phyloP scores from a whole-genome alignment of 1,284 basidiomycete genomes.

The Golubevia sp. region DNA sequence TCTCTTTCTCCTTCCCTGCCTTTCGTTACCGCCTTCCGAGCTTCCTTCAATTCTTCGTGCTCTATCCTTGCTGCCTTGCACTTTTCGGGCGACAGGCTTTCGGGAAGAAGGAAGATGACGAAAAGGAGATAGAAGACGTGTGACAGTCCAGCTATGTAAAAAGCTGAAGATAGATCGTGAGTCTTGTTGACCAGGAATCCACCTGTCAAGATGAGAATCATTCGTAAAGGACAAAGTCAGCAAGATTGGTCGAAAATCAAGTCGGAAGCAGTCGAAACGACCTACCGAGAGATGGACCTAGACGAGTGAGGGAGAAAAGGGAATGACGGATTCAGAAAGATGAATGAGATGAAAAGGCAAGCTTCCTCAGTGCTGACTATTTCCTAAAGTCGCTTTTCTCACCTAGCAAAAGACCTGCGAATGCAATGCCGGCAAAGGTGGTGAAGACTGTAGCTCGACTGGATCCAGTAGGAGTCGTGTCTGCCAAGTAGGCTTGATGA shows the following conservation, averaged over 20 bases:
- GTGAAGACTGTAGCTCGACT: constrained; percentile 47
- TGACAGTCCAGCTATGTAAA: constrained; percentile 34
- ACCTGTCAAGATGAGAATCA: too few relatives aligned
- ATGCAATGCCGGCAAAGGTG: constrained; percentile 42
- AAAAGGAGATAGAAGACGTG: constrained; percentile 39
- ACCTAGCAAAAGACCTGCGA: constrained; percentile 24
- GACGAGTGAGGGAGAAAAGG: too few relatives aligned
- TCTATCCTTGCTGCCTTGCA: constrained; percentile 12
- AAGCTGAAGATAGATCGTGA: constrained; percentile 28
- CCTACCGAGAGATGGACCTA: too few relatives aligned
- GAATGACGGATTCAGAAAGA: too few relatives aligned
- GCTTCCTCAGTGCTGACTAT: too few relatives aligned
- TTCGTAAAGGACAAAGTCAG: constrained; percentile 47
- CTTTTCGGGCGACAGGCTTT: constrained; percentile 35
- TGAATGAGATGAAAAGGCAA: too few relatives aligned
- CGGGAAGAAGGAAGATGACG: constrained; percentile 39
- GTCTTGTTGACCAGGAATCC: constrained; percentile 45
- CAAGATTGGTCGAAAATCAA: neutral
- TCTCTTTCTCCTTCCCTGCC: neutral
- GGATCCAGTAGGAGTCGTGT: constrained; percentile 45
- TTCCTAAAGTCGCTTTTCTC: too few relatives aligned
- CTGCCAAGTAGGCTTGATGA: constrained; percentile 54
- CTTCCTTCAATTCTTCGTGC: constrained; percentile 13
- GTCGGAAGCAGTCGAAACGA: too few relatives aligned
- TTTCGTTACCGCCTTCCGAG: neutral